Percentiles rank a stretch among this genome's conserved stretches.
These are phyloP conservation scores for Thraustochytrium striatum DNA, from an alignment of 352 stramenopile genomes.

Conservation along the genomic window DNA sequence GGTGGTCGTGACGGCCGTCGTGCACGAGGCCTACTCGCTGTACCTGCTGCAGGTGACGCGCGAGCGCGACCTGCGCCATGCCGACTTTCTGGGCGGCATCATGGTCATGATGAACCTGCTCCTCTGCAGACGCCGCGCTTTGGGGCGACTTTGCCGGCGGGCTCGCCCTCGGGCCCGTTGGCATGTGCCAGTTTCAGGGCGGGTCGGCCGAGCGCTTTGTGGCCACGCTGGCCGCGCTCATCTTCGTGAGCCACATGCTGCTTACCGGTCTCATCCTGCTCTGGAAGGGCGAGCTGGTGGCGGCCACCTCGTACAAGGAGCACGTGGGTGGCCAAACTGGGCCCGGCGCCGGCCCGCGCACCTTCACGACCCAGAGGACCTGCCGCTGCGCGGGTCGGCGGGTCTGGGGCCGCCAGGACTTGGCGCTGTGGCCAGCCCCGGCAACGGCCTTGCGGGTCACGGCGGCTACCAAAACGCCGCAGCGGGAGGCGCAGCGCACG, in stretches of 20 bases:
- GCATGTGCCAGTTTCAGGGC: conserved; percentile 4
- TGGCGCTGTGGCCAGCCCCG: no score
- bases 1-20: conserved; percentile 8
- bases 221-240: neutral
- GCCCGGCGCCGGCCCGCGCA: neutral
- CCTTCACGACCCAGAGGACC: neutral
- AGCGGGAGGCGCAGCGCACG: neutral
- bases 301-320: neutral
- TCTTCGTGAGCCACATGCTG: conserved; percentile 17
- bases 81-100: conserved; percentile 31
- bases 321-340: neutral
- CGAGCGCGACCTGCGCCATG: neutral
- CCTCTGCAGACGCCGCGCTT: conserved; percentile 37
- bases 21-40: conserved; percentile 35
- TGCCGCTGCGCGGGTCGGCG: no score
- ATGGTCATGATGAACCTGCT: conserved; percentile 35
- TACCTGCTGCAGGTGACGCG: conserved; percentile 10
- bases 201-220: conserved; percentile 12
- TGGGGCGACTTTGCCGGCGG: conserved; percentile 33
- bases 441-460: neutral
- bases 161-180: neutral
- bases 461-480: neutral
- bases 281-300: conserved; percentile 20
- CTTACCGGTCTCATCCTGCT: conserved; percentile 18
- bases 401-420: no score